A percentile compares a stretch with the other conserved stretches of the same genome.
These are phyloP conservation scores for Sporisorium sorghi DNA, from an alignment of 1,284 basidiomycete genomes.

Conservation along the genomic window DNA sequence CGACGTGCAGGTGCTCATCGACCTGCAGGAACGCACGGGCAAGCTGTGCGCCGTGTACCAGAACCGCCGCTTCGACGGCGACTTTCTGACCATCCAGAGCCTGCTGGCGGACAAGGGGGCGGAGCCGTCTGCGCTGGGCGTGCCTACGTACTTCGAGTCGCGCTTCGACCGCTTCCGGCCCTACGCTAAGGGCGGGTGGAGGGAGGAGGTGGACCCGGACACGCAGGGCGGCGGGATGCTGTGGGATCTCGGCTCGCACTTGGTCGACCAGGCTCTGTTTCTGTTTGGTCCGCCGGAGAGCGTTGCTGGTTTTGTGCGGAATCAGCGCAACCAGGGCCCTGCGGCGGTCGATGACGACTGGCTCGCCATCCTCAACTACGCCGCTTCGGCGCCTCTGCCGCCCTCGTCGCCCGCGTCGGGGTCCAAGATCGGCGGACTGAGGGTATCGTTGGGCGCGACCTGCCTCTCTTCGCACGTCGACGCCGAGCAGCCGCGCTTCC, in stretches of 20 bases:
- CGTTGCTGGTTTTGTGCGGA: conserved; percentile 59
- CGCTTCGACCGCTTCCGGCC: conserved; percentile 67
- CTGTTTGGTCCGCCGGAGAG: conserved; percentile 63
- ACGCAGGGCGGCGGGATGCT: conserved; percentile 65
- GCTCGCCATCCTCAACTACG: conserved; percentile 60
- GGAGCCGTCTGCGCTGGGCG: conserved; percentile 59
- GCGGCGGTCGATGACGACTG: conserved; percentile 66
- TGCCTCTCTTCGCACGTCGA: conserved; percentile 62
- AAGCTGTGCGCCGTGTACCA: conserved; percentile 66
- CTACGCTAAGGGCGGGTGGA: conserved; percentile 65
- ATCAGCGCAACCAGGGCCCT: conserved; percentile 58
- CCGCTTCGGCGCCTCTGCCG: conserved; percentile 47
- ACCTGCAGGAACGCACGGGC: conserved; percentile 51
- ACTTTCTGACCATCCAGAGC: conserved; percentile 64
- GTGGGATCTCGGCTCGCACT: conserved; percentile 65
- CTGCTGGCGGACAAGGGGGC: conserved; percentile 50
- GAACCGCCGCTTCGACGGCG: conserved; percentile 66
- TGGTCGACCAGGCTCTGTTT: conserved; percentile 64
- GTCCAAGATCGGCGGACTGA: conserved; percentile 55
- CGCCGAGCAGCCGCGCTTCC: conserved; percentile 61
- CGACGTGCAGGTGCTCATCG: conserved; percentile 54
- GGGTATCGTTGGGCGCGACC: conserved; percentile 58
- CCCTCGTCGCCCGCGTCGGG: conserved; percentile 54
- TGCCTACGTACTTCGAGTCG: conserved; percentile 62
- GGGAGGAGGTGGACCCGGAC: conserved; percentile 61